A percentile compares a stretch with the other conserved stretches of the same genome.
Evolutionary conservation across 1,139 yeast species (phyloP).

Genomic region (Hanseniaspora gamundiae): DNA sequence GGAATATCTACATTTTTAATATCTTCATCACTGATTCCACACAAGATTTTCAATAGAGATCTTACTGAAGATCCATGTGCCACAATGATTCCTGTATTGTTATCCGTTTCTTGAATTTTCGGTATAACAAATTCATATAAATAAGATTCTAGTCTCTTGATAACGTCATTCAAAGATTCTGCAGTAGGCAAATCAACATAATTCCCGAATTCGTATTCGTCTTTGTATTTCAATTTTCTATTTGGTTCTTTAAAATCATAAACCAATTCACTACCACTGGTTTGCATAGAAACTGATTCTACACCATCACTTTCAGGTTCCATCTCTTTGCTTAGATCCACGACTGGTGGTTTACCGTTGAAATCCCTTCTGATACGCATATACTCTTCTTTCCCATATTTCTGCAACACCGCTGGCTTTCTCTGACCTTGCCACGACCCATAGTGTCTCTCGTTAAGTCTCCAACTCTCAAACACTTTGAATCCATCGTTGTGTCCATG

Average conservation of each 20-base stretch:
- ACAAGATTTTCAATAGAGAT: constrained; percentile 48
- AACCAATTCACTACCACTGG: background rate
- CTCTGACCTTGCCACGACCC: constrained; percentile 65
- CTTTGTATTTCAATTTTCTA: constrained; percentile 21
- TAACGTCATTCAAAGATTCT: constrained; percentile 59
- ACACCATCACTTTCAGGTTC: constrained; percentile 9
- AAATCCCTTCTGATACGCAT: constrained; percentile 58
- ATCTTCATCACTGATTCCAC: constrained; percentile 45
- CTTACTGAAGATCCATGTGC: constrained; percentile 73
- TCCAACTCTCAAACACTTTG: constrained; percentile 38
- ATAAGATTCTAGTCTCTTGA: constrained; percentile 47
- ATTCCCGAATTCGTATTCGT: constrained; percentile 28
- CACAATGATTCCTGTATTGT: constrained; percentile 44
- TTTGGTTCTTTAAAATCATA: constrained; percentile 27
- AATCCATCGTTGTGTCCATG: too few relatives aligned
- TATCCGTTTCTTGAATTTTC: constrained; percentile 27
- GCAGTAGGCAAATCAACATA: constrained; percentile 39
- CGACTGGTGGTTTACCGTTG: constrained; percentile 56
- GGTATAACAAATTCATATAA: constrained; percentile 34
- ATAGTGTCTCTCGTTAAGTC: constrained; percentile 68
- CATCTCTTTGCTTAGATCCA: constrained; percentile 24
- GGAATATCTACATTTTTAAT: constrained; percentile 62
- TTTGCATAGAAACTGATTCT: background rate
- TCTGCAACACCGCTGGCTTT: constrained; percentile 38
- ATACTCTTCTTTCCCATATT: constrained; percentile 48